These are phyloP conservation scores for Fusarium gaditjirri DNA, from an alignment of 2,329 filamentous ascomycete species.

Conservation along the genomic window DNA sequence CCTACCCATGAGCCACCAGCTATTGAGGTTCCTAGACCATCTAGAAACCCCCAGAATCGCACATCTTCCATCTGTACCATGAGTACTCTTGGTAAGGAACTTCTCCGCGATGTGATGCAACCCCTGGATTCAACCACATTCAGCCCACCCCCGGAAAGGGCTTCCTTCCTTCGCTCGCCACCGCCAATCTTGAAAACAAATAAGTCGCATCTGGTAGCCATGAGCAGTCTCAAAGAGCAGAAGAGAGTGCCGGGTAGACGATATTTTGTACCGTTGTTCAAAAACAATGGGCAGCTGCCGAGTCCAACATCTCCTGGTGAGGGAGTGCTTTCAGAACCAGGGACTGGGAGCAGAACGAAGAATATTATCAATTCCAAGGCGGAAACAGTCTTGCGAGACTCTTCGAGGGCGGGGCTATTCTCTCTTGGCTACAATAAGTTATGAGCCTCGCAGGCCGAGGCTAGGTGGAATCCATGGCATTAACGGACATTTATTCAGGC, in stretches of 20 bases:
- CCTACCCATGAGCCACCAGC: not conserved
- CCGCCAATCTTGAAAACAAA: not conserved
- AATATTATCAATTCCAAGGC: not conserved
- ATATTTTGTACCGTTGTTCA: constrained; percentile 38
- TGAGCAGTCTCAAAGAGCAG: not conserved
- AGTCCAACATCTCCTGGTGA: constrained; percentile 28
- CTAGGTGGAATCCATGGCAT: not conserved
- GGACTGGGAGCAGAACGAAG: not conserved
- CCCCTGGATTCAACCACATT: constrained; percentile 15
- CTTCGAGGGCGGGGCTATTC: constrained; percentile 17
- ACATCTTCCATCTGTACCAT: constrained; percentile 31
- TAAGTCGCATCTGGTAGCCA: not conserved
- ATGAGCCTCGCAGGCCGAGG: not conserved
- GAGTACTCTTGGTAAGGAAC: constrained; percentile 39
- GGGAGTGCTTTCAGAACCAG: not conserved
- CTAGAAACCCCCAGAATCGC: not conserved
- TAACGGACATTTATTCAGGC: not conserved
- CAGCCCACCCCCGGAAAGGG: not conserved
- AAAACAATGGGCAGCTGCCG: constrained; percentile 18
- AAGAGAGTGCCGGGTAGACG: constrained; percentile 8
- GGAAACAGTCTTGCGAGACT: constrained; percentile 24
- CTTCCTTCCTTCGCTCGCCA: not conserved
- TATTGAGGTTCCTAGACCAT: not conserved
- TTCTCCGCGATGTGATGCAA: constrained; percentile 38
- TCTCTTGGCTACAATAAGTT: constrained; percentile 32